Conservation (phyloP, 1,284 basidiomycete genomes). For the Cutaneotrichosporon sp. region DNA sequence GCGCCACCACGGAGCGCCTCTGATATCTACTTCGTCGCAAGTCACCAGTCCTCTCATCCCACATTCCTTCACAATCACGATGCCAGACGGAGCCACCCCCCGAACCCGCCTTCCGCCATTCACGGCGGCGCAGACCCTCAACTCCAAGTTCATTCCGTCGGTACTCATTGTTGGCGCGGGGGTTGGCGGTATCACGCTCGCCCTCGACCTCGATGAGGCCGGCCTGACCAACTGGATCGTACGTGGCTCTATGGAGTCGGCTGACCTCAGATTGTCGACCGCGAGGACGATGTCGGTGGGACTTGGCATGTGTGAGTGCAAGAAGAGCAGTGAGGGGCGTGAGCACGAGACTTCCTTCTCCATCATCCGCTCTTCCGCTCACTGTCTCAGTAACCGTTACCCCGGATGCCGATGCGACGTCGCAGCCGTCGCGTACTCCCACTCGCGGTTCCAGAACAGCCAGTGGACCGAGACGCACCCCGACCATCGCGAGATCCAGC, state of each 20-base stretch:
- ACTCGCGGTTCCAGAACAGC: constrained; percentile 24
- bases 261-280: constrained; percentile 32
- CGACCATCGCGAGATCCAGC: constrained; percentile 22
- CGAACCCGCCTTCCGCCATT: neutral
- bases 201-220: constrained; percentile 14
- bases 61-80: neutral
- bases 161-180: constrained; percentile 21
- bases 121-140: constrained; percentile 2
- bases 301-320: constrained; percentile 28
- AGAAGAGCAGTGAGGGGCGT: too few species aligned
- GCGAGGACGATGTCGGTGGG: constrained; percentile 35
- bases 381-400: constrained; percentile 19
- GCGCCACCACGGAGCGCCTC: neutral
- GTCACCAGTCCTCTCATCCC: neutral
- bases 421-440: constrained; percentile 21
- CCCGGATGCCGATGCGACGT: constrained; percentile 43
- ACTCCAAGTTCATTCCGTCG: constrained; percentile 13
- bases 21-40: too few species aligned
- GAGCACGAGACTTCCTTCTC: too few species aligned
- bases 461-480: constrained; percentile 25
- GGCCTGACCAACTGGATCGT: constrained; percentile 23
- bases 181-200: constrained; percentile 14
- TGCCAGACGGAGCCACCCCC: constrained; percentile 5
- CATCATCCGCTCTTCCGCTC: too few species aligned
- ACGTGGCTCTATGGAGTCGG: neutral